A percentile compares a stretch with the other conserved stretches of the same genome.
Evolutionary conservation across 2,329 filamentous ascomycete genomes (phyloP).

Genomic region (Scytalidium lignicola): DNA sequence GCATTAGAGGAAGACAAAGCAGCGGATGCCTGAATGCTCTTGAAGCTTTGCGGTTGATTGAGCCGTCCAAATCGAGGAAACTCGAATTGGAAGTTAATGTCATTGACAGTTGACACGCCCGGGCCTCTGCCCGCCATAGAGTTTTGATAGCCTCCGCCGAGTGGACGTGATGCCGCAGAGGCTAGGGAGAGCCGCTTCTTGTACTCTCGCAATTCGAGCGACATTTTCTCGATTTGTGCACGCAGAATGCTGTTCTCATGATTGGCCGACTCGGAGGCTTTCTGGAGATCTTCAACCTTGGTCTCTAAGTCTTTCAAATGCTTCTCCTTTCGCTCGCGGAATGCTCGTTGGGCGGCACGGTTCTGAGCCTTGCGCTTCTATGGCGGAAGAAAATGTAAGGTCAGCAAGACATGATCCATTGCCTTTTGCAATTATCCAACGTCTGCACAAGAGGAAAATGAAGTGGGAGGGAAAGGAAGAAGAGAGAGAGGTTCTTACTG

Average conservation of each 20-base stretch:
- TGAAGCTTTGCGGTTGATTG: constrained; percentile 34
- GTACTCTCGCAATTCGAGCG: constrained; percentile 81
- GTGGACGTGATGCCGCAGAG: constrained; percentile 12
- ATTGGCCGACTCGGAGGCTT: constrained; percentile 75
- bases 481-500: constrained; percentile 56
- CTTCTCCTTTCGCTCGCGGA: constrained; percentile 91
- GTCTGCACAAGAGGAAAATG: background rate
- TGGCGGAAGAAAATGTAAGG: background rate
- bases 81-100: constrained; percentile 88
- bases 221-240: constrained; percentile 83
- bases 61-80: constrained; percentile 90
- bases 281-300: constrained; percentile 72
- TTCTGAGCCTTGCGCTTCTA: constrained; percentile 97
- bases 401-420: background rate
- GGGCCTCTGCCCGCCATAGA: constrained; percentile 38
- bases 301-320: constrained; percentile 80
- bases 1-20: background rate
- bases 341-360: constrained; percentile 84
- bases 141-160: constrained; percentile 12
- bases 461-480: background rate
- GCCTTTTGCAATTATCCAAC: no score
- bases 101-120: constrained; percentile 55
- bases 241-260: constrained; percentile 81
- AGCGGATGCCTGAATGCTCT: background rate
- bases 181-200: constrained; percentile 73